Conservation (phyloP, 108 stramenopile species). For the Nitzschia sp. region DNA sequence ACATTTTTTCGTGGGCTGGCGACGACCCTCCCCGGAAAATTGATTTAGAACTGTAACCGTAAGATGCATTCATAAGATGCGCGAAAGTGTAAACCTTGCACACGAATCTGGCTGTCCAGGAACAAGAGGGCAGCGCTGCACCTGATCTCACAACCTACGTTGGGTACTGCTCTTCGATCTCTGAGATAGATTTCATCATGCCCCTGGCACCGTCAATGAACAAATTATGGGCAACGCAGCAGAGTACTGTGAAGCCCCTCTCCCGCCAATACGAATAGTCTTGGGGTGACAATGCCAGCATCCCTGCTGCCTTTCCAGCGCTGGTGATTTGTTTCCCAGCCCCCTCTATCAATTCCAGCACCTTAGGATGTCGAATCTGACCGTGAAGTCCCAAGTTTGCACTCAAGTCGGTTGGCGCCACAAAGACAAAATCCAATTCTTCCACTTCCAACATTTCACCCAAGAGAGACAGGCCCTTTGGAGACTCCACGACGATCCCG, state of each 20-base stretch:
- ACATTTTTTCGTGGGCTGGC: not conserved
- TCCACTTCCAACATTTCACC: conserved; percentile 38
- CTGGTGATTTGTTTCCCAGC: conserved; percentile 22
- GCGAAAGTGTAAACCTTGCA: not conserved
- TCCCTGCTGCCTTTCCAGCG: conserved; percentile 30
- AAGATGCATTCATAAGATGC: not conserved
- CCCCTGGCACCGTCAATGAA: conserved; percentile 35
- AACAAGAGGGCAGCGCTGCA: not conserved
- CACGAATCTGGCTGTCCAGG: not conserved
- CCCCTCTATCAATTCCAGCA: conserved; percentile 31
- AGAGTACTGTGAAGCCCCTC: conserved; percentile 28
- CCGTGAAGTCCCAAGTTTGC: conserved; percentile 40
- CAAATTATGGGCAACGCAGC: conserved; percentile 39
- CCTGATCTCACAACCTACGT: not conserved
- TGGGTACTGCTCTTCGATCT: not conserved
- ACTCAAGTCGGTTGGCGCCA: conserved; percentile 43
- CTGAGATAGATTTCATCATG: conserved; percentile 11
- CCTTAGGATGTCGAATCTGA: conserved; percentile 47
- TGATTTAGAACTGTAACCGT: not conserved
- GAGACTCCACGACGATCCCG: conserved; percentile 38
- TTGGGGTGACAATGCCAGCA: conserved; percentile 27
- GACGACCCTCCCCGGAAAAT: not conserved
- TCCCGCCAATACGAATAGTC: conserved; percentile 42
- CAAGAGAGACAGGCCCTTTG: conserved; percentile 33
- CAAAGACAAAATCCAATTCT: conserved; percentile 43